These are phyloP conservation scores for Talaromyces verruculosus DNA, from an alignment of 2,329 filamentous ascomycete species.

Conservation along the genomic window DNA sequence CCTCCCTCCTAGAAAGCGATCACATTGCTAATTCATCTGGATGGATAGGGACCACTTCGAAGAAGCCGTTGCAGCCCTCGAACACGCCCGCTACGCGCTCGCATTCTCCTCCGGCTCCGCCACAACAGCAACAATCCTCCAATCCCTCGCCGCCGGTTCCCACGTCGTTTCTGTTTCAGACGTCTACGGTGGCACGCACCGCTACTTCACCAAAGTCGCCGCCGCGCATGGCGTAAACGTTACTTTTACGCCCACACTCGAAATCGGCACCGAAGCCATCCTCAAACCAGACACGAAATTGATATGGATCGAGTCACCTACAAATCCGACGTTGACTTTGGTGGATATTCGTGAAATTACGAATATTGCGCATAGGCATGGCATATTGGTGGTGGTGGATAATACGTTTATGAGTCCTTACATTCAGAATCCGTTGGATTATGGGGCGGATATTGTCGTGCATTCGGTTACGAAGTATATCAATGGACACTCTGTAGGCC, in stretches of 20 bases:
- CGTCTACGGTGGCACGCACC: constrained; percentile 95
- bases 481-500: constrained; percentile 74
- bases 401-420: constrained; percentile 98
- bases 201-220: constrained; percentile 98
- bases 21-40: constrained; percentile 3
- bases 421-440: constrained; percentile 91
- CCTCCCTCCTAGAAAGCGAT: background rate
- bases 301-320: constrained; percentile 95
- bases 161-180: constrained; percentile 97
- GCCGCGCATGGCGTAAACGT: constrained; percentile 91
- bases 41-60: constrained; percentile 80
- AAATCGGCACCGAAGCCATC: constrained; percentile 79
- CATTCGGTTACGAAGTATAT: constrained; percentile 99
- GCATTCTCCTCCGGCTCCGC: constrained; percentile 94
- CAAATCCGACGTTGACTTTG: constrained; percentile 88
- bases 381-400: constrained; percentile 95
- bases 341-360: constrained; percentile 90
- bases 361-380: constrained; percentile 77
- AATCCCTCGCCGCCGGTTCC: constrained; percentile 84
- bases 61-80: constrained; percentile 82
- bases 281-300: constrained; percentile 88
- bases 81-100: constrained; percentile 87
- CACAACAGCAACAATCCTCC: constrained; percentile 87
- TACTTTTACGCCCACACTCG: constrained; percentile 90
- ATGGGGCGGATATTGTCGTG: constrained; percentile 93